Base-by-base conservation (phyloP, 352 stramenopile genomes). In the Globisporangium middletonii region DNA sequence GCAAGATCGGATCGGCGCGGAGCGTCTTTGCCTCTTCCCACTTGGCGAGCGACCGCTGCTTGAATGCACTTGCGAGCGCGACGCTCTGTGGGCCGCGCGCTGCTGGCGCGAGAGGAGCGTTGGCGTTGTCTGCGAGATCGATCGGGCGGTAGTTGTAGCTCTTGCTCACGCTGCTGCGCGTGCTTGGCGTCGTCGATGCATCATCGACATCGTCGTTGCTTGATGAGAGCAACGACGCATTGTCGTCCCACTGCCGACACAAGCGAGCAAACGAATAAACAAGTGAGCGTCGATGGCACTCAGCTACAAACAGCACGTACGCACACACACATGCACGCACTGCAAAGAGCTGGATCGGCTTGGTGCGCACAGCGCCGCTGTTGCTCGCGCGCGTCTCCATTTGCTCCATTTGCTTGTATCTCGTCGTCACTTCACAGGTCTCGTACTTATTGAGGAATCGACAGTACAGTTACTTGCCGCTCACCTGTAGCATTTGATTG, bases 21-120 rank as follows among this genome's bases (percentile, higher is more conserved):
- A 88, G 55, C 28, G 62, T 45, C 48, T 83, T 84, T 33, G 58
- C 55, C 11, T 72, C 63, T 16, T 79, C 58, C 80, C 80, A 91
- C 3, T 57, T 54, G 11, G 66, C 45, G 8, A 57, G 33, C 1
- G 80, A 91, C 26, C 73, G 69, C 33, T 60, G 69, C 50, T 72
- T 75, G 58, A 86, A 87, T 7, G 75, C 61, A 0, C 64, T 55
- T 26, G 74, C 76, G 50, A 81, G 64, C 19, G 65, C 67, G 35
- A 82, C 57, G 37, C 60, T 72, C 64, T 84, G 65, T 9, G 55
- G 12, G 41, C 43, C 27, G 27, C 41, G 9, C 6, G 26, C 16
- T 18, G 2, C 27, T n/a, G 28, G 16, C 18, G 19, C 19, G 3
- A 4, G 4, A 19, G 8, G 15, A 44, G 23, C 38, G 27, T 26